These are phyloP conservation scores for Phlegmacium glaucopus DNA, from an alignment of 768 basidiomycete genomes.

Conservation along the genomic window DNA sequence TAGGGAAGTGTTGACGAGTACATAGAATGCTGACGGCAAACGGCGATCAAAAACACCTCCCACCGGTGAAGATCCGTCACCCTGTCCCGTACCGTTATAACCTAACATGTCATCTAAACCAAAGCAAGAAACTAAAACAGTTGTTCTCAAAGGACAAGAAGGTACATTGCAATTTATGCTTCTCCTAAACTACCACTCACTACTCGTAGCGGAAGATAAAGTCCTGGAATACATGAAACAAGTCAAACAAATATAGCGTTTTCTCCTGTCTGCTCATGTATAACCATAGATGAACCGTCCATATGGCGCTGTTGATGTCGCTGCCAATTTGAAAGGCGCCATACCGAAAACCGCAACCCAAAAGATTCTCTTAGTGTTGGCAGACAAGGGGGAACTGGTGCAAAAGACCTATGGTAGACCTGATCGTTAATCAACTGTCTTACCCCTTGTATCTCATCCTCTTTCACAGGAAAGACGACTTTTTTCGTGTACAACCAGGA, in stretches of 20 bases:
- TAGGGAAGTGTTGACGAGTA: no score
- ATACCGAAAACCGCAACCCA: conserved; percentile 82
- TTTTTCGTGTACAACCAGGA: conserved; percentile 87
- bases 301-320: conserved; percentile 88
- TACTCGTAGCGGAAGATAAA: conserved; percentile 60
- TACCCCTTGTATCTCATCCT: conserved; percentile 7
- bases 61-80: no score
- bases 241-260: conserved; percentile 32
- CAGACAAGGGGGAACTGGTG: conserved; percentile 81
- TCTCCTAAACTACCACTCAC: background rate
- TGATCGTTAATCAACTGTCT: conserved; percentile 9
- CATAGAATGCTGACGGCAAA: no score
- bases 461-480: conserved; percentile 66
- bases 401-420: conserved; percentile 84
- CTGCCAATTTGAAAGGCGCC: conserved; percentile 87
- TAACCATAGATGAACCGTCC: conserved; percentile 81
- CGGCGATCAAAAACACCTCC: conserved; percentile 8
- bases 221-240: conserved; percentile 77
- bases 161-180: conserved; percentile 33
- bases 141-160: conserved; percentile 72
- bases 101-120: conserved; percentile 50
- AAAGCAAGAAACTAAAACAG: conserved; percentile 52
- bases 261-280: background rate
- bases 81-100: conserved; percentile 8
- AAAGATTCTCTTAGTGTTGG: conserved; percentile 76